Percentiles rank a stretch among this genome's conserved stretches.
phyloP scores from a whole-genome alignment of 495 filamentous ascomycete genomes.

The Rhizodiscina lignyota region DNA sequence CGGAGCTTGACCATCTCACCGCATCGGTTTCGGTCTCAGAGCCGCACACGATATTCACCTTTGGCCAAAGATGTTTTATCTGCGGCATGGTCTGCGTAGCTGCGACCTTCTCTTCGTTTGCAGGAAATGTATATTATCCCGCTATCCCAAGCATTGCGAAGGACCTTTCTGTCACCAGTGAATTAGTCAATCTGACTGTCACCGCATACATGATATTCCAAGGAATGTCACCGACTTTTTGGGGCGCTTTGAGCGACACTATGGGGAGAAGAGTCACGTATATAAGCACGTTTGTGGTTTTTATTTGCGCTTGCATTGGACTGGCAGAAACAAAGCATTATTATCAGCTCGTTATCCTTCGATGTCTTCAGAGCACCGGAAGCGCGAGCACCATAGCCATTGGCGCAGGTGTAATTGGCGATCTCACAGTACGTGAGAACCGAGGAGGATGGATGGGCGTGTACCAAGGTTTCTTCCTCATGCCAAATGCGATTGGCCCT shows the following conservation, averaged over 20 bases:
- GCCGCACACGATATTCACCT: too few species aligned
- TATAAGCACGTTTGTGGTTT: conserved; percentile 28
- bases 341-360: conserved; percentile 28
- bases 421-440: conserved; percentile 34
- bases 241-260: conserved; percentile 33
- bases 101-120: too few species aligned
- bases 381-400: conserved; percentile 37
- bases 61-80: too few species aligned
- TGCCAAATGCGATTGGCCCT: conserved; percentile 33
- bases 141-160: conserved; percentile 28
- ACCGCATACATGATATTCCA: conserved; percentile 37
- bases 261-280: conserved; percentile 31
- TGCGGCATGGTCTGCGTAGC: too few species aligned
- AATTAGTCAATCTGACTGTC: conserved; percentile 32
- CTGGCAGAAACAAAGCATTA: conserved; percentile 30
- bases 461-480: conserved; percentile 30
- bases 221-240: conserved; percentile 32
- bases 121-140: too few species aligned
- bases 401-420: conserved; percentile 38
- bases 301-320: conserved; percentile 30
- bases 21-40: too few species aligned
- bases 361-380: conserved; percentile 33
- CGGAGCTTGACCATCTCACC: too few species aligned
- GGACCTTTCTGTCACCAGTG: conserved; percentile 25
- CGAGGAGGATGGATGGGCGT: conserved; percentile 40